phyloP scores from a whole-genome alignment of 2,329 filamentous ascomycete genomes.

The Ophiostoma pallidulum region DNA sequence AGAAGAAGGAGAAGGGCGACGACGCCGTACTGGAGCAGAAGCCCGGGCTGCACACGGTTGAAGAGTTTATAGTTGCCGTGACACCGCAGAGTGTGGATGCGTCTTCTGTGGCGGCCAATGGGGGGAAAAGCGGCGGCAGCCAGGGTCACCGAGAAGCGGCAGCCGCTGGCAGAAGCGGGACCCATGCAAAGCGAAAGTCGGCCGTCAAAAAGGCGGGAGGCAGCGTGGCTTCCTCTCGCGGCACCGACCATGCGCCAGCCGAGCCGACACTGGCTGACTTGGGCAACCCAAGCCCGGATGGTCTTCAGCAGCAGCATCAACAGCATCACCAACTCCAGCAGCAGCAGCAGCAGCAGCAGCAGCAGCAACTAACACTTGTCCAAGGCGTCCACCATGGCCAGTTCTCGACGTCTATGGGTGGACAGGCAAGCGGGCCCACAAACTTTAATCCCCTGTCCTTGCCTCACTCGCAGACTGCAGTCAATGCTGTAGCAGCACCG shows the following conservation, averaged over 20 bases:
- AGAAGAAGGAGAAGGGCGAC: constrained; percentile 68
- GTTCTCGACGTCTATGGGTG: constrained; percentile 33
- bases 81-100: constrained; percentile 48
- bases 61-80: constrained; percentile 83
- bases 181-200: constrained; percentile 29
- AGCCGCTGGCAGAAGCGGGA: constrained; percentile 15
- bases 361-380: constrained; percentile 20
- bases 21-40: constrained; percentile 85
- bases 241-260: constrained; percentile 27
- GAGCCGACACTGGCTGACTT: constrained; percentile 30
- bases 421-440: constrained; percentile 31
- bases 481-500: constrained; percentile 34
- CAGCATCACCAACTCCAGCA: constrained; percentile 22
- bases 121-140: constrained; percentile 10
- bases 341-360: constrained; percentile 16
- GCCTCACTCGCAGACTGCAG: constrained; percentile 31
- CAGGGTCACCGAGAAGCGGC: constrained; percentile 2
- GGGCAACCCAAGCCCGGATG: constrained; percentile 17
- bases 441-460: constrained; percentile 34
- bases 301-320: constrained; percentile 23
- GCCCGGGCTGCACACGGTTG: constrained; percentile 78
- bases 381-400: constrained; percentile 31
- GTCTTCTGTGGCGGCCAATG: constrained; percentile 15
- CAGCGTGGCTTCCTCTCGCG: constrained; percentile 21
- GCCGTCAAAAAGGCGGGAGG: constrained; percentile 27